Evolutionary conservation across 805 yeast species (phyloP).

Genomic region (Blastobotrys mokoenaii): DNA sequence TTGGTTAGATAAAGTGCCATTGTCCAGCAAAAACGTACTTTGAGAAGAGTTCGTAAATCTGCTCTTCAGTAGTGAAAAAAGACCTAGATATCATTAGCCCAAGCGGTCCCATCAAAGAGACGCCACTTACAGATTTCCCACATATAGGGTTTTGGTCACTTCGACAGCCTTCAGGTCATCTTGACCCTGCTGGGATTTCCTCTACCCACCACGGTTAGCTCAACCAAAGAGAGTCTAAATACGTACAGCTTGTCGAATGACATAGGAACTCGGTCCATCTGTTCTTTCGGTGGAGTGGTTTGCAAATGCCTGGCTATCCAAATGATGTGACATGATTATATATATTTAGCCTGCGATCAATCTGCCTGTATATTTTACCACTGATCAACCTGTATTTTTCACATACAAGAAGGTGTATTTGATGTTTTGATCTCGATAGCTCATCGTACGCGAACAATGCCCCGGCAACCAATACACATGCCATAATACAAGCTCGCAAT

Average conservation of each 20-base stretch:
- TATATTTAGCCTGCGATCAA: too few species aligned
- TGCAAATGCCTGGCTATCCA: slow-evolving; percentile 14
- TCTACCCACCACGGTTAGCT: slow-evolving; percentile 6
- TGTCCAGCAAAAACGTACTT: slow-evolving; percentile 25
- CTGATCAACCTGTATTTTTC: too few species aligned
- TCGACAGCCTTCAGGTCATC: slow-evolving; percentile 60
- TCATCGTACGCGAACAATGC: too few species aligned
- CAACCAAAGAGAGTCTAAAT: too few species aligned
- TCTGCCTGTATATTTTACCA: too few species aligned
- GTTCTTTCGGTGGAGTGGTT: slow-evolving; percentile 29
- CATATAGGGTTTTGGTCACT: slow-evolving; percentile 70
- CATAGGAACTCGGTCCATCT: slow-evolving; percentile 29
- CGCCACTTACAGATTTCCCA: slow-evolving; percentile 56
- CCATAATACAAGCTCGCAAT: too few species aligned
- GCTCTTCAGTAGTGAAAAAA: slow-evolving; percentile 91
- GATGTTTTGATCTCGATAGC: too few species aligned
- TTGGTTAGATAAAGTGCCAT: too few species aligned
- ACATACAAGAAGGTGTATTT: too few species aligned
- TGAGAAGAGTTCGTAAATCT: slow-evolving; percentile 76
- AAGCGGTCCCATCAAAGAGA: background rate
- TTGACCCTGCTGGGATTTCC: slow-evolving; percentile 26
- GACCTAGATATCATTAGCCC: slow-evolving; percentile 32
- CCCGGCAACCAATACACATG: too few species aligned
- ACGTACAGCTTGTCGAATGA: slow-evolving; percentile 27
- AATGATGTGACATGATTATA: background rate